phyloP scores from a whole-genome alignment of 2,329 filamentous ascomycete species.

The Nemania diffusa region DNA sequence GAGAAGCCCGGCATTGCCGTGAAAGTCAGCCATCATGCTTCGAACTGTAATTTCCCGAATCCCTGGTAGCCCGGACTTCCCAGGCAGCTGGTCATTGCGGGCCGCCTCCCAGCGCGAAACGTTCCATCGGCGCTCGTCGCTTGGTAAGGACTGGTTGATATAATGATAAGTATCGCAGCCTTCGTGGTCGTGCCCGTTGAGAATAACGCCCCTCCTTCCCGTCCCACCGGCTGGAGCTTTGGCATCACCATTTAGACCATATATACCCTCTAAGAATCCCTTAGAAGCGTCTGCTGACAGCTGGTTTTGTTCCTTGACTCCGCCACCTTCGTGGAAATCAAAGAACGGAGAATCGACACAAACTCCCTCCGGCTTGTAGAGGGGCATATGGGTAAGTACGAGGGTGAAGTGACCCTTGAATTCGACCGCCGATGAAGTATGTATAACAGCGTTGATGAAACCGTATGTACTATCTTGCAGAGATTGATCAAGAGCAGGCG shows the following conservation, averaged over 20 bases:
- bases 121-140: slow-evolving; percentile 61
- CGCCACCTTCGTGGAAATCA: slow-evolving; percentile 77
- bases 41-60: slow-evolving; percentile 91
- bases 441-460: slow-evolving; percentile 78
- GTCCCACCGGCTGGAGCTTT: slow-evolving; percentile 68
- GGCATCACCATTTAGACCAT: slow-evolving; percentile 75
- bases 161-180: slow-evolving; percentile 93
- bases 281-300: slow-evolving; percentile 77
- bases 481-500: slow-evolving; percentile 72
- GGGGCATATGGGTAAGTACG: slow-evolving; percentile 89
- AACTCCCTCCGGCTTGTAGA: slow-evolving; percentile 83
- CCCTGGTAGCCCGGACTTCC: slow-evolving; percentile 63
- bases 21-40: slow-evolving; percentile 98
- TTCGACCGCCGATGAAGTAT: slow-evolving; percentile 68
- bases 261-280: slow-evolving; percentile 85
- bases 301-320: slow-evolving; percentile 91
- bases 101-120: slow-evolving; percentile 60
- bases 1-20: slow-evolving; percentile 89
- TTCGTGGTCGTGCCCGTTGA: slow-evolving; percentile 95
- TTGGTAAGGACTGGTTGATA: slow-evolving; percentile 69
- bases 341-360: slow-evolving; percentile 90
- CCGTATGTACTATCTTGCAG: slow-evolving; percentile 81
- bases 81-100: slow-evolving; percentile 53
- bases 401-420: slow-evolving; percentile 77
- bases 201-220: slow-evolving; percentile 79